Evolutionary conservation across 2,329 filamentous ascomycete genomes (phyloP).

Genomic region (Cladosporium sp.): DNA sequence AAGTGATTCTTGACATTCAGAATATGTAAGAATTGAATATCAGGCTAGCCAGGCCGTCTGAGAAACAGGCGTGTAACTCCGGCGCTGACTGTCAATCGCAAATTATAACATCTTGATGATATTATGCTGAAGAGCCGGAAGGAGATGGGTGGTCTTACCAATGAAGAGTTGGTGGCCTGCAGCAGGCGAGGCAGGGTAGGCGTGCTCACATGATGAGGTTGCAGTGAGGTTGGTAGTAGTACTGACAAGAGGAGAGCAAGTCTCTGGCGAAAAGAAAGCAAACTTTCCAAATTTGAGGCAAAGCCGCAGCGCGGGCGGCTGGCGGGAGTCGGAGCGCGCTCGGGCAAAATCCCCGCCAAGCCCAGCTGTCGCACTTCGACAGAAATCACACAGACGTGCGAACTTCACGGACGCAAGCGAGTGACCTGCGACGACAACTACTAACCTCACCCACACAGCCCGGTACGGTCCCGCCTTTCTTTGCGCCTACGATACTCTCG

Average conservation of each 20-base stretch:
- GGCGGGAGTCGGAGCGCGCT: no score
- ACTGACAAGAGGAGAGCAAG: neutral
- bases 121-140: no score
- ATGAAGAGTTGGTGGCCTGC: neutral
- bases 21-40: slow-evolving; percentile 99
- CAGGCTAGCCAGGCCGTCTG: slow-evolving; percentile 70
- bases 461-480: neutral
- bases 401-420: no score
- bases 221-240: no score
- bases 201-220: slow-evolving; percentile 6
- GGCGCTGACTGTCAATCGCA: slow-evolving; percentile 87
- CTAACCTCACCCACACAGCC: neutral
- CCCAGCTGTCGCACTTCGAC: no score
- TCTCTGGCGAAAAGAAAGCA: no score
- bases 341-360: no score
- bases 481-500: neutral
- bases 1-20: slow-evolving; percentile 52
- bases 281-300: no score
- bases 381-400: no score
- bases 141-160: slow-evolving; percentile 6
- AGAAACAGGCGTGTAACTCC: slow-evolving; percentile 87
- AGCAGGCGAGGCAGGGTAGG: neutral
- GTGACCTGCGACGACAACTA: slow-evolving; percentile 5
- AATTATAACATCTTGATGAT: slow-evolving; percentile 83
- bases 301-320: no score